Percentiles rank a stretch among this genome's conserved stretches.
Evolutionary conservation across 116 monocot genomes (phyloP).

Genomic region (Posidonia oceanica): DNA sequence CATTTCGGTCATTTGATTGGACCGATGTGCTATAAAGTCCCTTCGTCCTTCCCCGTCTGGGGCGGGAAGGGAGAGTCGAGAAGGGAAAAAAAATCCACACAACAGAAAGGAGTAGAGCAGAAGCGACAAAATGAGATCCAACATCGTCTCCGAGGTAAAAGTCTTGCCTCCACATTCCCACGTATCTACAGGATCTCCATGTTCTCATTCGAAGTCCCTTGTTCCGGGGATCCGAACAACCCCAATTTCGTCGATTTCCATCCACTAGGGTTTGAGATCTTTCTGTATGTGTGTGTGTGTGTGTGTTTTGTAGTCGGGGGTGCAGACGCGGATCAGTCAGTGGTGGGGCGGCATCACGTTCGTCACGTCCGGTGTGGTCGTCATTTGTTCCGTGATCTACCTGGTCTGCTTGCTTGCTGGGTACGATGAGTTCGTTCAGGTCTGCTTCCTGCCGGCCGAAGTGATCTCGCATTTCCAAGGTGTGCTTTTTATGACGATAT

Average conservation of each 20-base stretch:
- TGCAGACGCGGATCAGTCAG: slow-evolving; percentile 69
- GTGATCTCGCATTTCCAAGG: slow-evolving; percentile 76
- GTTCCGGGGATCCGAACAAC: not conserved
- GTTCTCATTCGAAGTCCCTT: not conserved
- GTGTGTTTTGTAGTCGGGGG: slow-evolving; percentile 36
- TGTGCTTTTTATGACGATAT: slow-evolving; percentile 12
- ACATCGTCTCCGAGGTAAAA: slow-evolving; percentile 70
- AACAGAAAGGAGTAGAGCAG: not conserved
- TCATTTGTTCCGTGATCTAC: slow-evolving; percentile 66
- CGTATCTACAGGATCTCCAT: not conserved
- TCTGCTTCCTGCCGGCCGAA: slow-evolving; percentile 82
- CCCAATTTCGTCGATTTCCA: not conserved
- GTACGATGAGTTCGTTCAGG: slow-evolving; percentile 66
- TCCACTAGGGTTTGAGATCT: not conserved
- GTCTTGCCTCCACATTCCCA: not conserved
- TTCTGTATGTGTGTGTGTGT: not conserved
- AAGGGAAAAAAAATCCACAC: not conserved
- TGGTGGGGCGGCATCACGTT: slow-evolving; percentile 87
- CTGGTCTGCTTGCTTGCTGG: slow-evolving; percentile 74
- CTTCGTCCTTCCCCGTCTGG: no score
- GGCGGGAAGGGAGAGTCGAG: not conserved
- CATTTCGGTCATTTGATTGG: no score
- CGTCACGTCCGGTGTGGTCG: slow-evolving; percentile 68
- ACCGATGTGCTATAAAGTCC: no score
- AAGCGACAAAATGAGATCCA: slow-evolving; percentile 38